Conservation (phyloP, 495 filamentous ascomycete species). For the Bombardia bombarda region DNA sequence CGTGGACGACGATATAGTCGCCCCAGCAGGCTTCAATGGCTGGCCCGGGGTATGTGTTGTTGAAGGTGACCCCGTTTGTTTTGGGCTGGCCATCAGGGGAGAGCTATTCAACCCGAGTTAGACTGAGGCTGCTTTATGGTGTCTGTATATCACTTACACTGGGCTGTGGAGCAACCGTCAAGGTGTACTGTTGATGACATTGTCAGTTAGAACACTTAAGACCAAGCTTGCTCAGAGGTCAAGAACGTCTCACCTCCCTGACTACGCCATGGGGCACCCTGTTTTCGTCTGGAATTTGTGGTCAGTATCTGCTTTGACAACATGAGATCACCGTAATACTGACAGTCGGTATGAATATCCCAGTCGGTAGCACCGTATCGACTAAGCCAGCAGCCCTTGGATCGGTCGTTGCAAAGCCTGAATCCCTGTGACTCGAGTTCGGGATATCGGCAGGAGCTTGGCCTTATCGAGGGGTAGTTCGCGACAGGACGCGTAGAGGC, state of each 20-base stretch:
- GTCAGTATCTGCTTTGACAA: neutral
- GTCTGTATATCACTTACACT: neutral
- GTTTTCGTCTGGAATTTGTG: neutral
- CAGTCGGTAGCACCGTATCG: neutral
- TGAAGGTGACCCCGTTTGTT: constrained; percentile 2
- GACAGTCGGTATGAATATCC: neutral
- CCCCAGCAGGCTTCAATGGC: constrained; percentile 51
- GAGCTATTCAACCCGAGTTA: neutral
- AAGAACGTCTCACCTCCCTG: neutral
- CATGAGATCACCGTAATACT: neutral
- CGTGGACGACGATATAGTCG: constrained; percentile 47
- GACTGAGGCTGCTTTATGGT: neutral
- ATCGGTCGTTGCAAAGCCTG: neutral
- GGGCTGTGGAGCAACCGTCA: neutral
- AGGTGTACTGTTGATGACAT: neutral
- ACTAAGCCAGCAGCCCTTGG: neutral
- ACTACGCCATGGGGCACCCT: neutral
- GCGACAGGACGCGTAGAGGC: neutral
- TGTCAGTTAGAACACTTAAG: neutral
- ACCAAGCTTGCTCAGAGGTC: neutral
- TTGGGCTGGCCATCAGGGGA: constrained; percentile 7
- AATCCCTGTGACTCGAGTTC: neutral
- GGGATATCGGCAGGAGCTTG: neutral
- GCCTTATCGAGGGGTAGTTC: neutral
- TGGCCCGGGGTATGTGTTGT: constrained; percentile 39